Conservation (phyloP, 2,329 filamentous ascomycete species). For the Passalora sequoiae region DNA sequence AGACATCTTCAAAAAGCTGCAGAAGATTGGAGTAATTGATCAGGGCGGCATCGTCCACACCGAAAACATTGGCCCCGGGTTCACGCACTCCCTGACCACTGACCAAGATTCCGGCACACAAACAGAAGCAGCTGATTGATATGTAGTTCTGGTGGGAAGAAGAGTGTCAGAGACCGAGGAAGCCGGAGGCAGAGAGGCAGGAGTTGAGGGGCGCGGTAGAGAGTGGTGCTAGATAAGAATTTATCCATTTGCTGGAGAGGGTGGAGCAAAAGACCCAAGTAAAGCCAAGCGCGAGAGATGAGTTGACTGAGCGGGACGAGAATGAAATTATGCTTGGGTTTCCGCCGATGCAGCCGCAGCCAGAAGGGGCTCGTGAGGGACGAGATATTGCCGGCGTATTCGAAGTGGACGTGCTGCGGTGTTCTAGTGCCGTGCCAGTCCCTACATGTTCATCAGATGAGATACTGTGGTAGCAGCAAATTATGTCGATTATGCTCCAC, state of each 20-base stretch:
- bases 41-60: constrained; percentile 7
- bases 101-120: constrained; percentile 3
- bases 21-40: constrained; percentile 7
- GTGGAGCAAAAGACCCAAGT: constrained; percentile 5
- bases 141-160: constrained; percentile 15
- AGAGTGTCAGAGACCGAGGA: constrained; percentile 5
- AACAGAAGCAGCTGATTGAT: constrained; percentile 10
- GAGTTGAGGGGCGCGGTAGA: constrained; percentile 1
- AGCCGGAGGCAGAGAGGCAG: constrained; percentile 3
- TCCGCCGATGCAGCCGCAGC: neutral
- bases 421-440: too few relatives aligned
- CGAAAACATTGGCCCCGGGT: constrained; percentile 1
- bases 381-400: constrained; percentile 4
- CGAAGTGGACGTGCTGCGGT: too few relatives aligned
- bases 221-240: neutral
- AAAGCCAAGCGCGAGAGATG: constrained; percentile 6
- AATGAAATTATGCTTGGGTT: constrained; percentile 17
- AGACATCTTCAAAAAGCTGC: constrained; percentile 6
- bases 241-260: constrained; percentile 2
- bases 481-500: too few relatives aligned
- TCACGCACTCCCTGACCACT: constrained; percentile 8
- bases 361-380: neutral
- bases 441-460: too few relatives aligned
- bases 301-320: constrained; percentile 31
- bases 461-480: too few relatives aligned